A percentile compares a stretch with the other conserved stretches of the same genome.
These are phyloP conservation scores for Hericium coralloides DNA, from an alignment of 768 basidiomycete species.

Conservation along the genomic window DNA sequence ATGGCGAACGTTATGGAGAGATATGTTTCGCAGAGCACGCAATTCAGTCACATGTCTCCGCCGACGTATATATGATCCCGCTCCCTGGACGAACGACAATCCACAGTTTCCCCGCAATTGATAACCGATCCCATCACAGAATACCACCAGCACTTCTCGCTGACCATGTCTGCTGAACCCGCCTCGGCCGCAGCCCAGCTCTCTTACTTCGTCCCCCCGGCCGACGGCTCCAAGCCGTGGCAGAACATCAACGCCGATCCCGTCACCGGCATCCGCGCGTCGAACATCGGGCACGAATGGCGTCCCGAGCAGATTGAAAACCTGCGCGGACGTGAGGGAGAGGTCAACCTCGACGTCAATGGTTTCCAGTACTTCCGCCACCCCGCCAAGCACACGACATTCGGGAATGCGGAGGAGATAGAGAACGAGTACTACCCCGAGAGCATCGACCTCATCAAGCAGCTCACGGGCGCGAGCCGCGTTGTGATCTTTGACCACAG, in stretches of 20 bases:
- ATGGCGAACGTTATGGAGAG: no score
- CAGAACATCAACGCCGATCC: constrained; percentile 17
- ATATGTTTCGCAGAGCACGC: no score
- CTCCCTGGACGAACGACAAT: no score
- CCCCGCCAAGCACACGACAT: constrained; percentile 37
- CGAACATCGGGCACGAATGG: constrained; percentile 28
- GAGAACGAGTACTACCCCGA: constrained; percentile 52
- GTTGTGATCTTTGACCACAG: constrained; percentile 64
- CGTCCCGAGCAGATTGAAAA: constrained; percentile 38
- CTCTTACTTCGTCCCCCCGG: constrained; percentile 16
- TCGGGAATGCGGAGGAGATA: constrained; percentile 44
- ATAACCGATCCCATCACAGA: neutral
- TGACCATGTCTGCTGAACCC: constrained; percentile 2
- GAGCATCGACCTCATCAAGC: constrained; percentile 47
- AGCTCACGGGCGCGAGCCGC: constrained; percentile 47
- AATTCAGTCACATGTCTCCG: no score
- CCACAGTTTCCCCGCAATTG: no score
- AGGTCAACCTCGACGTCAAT: constrained; percentile 35
- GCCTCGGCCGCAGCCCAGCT: constrained; percentile 8
- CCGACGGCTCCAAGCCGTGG: constrained; percentile 22
- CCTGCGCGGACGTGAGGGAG: constrained; percentile 40
- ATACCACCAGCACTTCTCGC: neutral
- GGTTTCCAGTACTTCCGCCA: constrained; percentile 39
- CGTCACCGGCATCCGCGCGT: constrained; percentile 21
- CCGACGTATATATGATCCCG: no score